Base-by-base conservation (phyloP, 1,284 basidiomycete species). In the Malassezia japonica region DNA sequence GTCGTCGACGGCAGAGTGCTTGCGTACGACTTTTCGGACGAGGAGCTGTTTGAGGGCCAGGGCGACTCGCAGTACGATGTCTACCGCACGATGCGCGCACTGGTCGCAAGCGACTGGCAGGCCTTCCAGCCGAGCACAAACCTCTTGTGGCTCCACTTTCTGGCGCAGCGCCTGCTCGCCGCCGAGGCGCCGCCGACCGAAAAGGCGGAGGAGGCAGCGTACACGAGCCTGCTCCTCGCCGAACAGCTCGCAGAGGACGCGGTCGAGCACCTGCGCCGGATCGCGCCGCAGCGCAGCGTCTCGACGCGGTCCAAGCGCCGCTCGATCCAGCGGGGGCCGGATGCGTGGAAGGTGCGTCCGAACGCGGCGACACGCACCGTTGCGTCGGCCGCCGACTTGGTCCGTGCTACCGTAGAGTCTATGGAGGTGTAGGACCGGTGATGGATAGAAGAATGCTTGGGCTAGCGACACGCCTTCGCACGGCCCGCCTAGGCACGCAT, bases 21-120 rank as follows among this genome's bases (percentile, higher is more conserved):
- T 1, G 60, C 60, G 23, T 70, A 71, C 42, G 53, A 59, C 1
- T 74, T 75, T 34, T 65, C 65, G 33, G 74, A 75, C 39, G 63
- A 69, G 7, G 46, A 57, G 13, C 47, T 75, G n/a, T 75, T 75
- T 37, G 56, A 71, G 34, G 74, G 83, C 83, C 75, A 70, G 80
- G 87, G 90, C 6, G 87, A 92, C 68, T 83, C 86, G 62, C 92
- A 98, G 72, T 96, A 91, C 74, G 89, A 95, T 62, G 78, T 95
- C 1, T 98, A 98, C 70, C 82, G 92, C 33, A 80, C 84, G 73
- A 95, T 95, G 87, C 79, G 78, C 32, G 74, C 75, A 21, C 75
- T 82, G 50, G 81, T 80, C 36, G 74, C 78, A 2, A 76, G 76
- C 37, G 71, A 77, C 18, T 95, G 91, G 91, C 78, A 80, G 48